Conservation (phyloP, 1,139 yeast genomes). For the Candida sanyaensis region DNA sequence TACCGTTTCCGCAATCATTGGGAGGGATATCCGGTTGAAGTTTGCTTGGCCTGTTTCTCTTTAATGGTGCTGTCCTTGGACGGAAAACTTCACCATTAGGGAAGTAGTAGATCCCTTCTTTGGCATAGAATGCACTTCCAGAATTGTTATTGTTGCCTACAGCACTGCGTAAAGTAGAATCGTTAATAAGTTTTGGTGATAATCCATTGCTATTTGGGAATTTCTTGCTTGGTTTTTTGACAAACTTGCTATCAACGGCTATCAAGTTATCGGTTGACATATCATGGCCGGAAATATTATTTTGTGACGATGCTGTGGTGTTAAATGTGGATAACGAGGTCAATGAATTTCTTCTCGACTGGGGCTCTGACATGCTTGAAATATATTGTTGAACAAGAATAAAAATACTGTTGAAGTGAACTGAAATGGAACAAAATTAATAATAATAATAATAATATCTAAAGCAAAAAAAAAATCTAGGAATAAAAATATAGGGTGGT, state of each 20-base stretch:
- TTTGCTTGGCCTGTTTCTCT: constrained; percentile 41
- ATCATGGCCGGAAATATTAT: constrained; percentile 13
- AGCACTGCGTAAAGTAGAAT: constrained; percentile 2
- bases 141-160: background rate
- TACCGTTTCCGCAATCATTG: background rate
- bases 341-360: constrained; percentile 33
- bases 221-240: constrained; percentile 30
- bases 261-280: constrained; percentile 44
- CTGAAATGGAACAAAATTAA: background rate
- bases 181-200: constrained; percentile 10
- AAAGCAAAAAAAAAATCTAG: background rate
- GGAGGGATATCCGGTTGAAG: constrained; percentile 7
- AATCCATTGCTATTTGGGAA: constrained; percentile 16
- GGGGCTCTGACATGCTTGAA: background rate
- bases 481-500: background rate
- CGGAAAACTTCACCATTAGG: constrained; percentile 60
- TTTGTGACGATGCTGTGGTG: constrained; percentile 11
- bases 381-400: background rate
- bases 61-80: constrained; percentile 43
- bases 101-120: constrained; percentile 34
- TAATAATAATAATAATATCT: no score
- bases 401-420: background rate
- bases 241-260: constrained; percentile 39
- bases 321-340: constrained; percentile 31
- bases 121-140: constrained; percentile 9